Percentiles rank a stretch among this genome's conserved stretches.
Conservation (phyloP, 2,329 filamentous ascomycete species). For the Chaetomiaceae sp. region DNA sequence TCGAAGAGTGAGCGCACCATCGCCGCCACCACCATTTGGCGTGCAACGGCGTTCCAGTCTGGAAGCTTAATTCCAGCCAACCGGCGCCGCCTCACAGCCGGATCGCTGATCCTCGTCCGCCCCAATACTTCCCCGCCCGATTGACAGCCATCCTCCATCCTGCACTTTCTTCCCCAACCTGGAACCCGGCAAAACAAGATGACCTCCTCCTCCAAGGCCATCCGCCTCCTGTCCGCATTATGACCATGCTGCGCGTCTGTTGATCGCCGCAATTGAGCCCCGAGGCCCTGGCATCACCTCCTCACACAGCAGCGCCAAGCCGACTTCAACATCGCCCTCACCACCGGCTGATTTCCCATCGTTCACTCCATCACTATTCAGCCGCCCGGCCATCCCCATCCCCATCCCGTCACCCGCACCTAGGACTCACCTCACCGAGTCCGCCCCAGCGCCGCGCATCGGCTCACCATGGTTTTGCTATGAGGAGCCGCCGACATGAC, state of each 20-base stretch:
- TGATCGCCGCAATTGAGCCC: constrained; percentile 21
- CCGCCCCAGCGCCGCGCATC: constrained; percentile 10
- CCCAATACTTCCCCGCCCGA: not conserved
- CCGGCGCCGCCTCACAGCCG: no score
- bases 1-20: no score
- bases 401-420: constrained; percentile 10
- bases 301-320: constrained; percentile 10
- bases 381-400: constrained; percentile 2
- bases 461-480: constrained; percentile 34
- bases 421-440: constrained; percentile 17
- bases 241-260: constrained; percentile 23
- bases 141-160: not conserved
- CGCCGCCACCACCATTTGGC: no score
- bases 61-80: constrained; percentile 2
- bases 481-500: constrained; percentile 39
- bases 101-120: constrained; percentile 7
- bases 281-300: not conserved
- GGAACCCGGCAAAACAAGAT: constrained; percentile 11
- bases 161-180: not conserved
- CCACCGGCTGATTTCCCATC: not conserved
- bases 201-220: constrained; percentile 20
- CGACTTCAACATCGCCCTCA: not conserved
- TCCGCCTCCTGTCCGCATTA: constrained; percentile 18
- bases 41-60: no score
- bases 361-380: constrained; percentile 10